Evolutionary conservation across 169 alveolate genomes (phyloP).

Genomic region (Theileria parva): DNA sequence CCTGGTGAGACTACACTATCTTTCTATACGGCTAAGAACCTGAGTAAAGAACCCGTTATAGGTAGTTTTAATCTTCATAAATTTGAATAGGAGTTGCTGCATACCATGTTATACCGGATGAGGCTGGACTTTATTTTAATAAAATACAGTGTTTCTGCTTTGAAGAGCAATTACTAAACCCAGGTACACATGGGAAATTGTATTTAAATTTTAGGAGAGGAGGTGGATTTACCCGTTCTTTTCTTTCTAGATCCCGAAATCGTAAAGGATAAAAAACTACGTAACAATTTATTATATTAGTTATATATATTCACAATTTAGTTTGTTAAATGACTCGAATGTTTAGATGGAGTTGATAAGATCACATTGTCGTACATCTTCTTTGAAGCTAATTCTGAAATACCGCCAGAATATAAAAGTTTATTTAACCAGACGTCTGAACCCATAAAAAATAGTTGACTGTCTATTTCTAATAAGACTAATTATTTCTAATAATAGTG

Average conservation of each 20-base stretch:
- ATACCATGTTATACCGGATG: slow-evolving; percentile 89
- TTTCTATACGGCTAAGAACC: slow-evolving; percentile 83
- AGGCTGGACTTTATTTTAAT: slow-evolving; percentile 91
- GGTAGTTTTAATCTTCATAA: slow-evolving; percentile 25
- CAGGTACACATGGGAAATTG: slow-evolving; percentile 51
- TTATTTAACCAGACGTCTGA: slow-evolving; percentile 31
- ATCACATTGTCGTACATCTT: slow-evolving; percentile 90
- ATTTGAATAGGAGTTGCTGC: slow-evolving; percentile 82
- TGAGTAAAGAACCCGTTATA: slow-evolving; percentile 75
- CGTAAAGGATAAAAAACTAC: slow-evolving; percentile 82
- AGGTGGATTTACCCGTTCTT: slow-evolving; percentile 92
- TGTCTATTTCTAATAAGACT: background rate
- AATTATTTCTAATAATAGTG: background rate
- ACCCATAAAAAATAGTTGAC: background rate
- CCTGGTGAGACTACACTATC: slow-evolving; percentile 91
- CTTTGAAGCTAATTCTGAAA: slow-evolving; percentile 87
- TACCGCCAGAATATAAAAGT: slow-evolving; percentile 81
- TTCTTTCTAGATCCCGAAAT: slow-evolving; percentile 92
- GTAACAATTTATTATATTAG: background rate
- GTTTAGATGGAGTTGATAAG: slow-evolving; percentile 74
- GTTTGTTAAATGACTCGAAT: background rate
- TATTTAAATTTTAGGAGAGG: slow-evolving; percentile 73
- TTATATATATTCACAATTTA: background rate
- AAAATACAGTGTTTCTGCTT: slow-evolving; percentile 94
- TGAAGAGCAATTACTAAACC: slow-evolving; percentile 91